phyloP scores from a whole-genome alignment of 495 filamentous ascomycete species.

The Talaromyces borbonicus region DNA sequence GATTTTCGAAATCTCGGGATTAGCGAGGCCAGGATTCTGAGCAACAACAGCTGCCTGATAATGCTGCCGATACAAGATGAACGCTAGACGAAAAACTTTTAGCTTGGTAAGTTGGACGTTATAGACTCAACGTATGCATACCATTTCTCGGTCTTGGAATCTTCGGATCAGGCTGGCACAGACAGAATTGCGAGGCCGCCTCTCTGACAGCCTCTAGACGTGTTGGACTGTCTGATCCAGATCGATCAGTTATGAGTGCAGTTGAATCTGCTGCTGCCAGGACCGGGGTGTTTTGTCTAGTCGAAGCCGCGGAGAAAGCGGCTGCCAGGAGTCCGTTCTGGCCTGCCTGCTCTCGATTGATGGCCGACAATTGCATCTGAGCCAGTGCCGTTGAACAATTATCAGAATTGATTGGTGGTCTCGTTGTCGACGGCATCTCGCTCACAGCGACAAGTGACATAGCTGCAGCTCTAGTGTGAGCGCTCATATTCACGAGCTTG shows the following conservation, averaged over 20 bases:
- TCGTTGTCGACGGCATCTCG: neutral
- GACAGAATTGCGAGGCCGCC: conserved; percentile 57
- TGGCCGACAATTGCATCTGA: conserved; percentile 23
- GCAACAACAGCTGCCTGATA: conserved; percentile 74
- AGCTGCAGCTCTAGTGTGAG: conserved; percentile 9
- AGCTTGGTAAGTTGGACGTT: no score
- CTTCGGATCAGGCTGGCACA: conserved; percentile 89
- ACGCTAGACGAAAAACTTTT: no score
- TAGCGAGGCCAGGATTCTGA: conserved; percentile 79
- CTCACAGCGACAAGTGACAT: conserved; percentile 1
- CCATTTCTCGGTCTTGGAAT: conserved; percentile 92
- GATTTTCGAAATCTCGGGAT: conserved; percentile 97
- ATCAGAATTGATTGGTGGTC: neutral
- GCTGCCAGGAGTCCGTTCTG: conserved; percentile 1
- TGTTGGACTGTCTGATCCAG: conserved; percentile 26
- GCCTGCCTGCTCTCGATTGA: conserved; percentile 18
- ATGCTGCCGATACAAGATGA: conserved; percentile 95
- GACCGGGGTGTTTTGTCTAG: neutral
- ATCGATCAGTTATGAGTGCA: conserved; percentile 11
- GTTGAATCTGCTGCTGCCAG: neutral
- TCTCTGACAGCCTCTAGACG: conserved; percentile 25
- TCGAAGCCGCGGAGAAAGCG: neutral
- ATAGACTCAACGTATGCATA: no score
- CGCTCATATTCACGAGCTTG: conserved; percentile 46
- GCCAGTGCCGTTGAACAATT: conserved; percentile 20